Evolutionary conservation across 305 asterid species (phyloP).

Genomic region (Ajuga reptans): DNA sequence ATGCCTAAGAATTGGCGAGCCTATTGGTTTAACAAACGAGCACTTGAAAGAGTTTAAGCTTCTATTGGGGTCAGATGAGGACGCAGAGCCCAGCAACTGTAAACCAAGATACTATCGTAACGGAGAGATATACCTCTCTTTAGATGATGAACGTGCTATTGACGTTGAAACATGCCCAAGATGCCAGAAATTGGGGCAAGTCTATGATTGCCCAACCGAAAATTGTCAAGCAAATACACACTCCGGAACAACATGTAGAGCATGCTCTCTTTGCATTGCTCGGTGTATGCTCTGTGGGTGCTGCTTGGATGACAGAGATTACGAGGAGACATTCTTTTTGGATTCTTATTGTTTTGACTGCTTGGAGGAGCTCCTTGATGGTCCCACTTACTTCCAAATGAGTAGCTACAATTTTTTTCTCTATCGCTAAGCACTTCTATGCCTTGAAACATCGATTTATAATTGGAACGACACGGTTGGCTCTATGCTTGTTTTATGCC

Average conservation of each 20-base stretch:
- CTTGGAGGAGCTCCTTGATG: conserved; percentile 22
- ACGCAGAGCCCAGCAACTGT: conserved; percentile 15
- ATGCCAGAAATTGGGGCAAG: conserved; percentile 48
- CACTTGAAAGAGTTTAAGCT: conserved; percentile 38
- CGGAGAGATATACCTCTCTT: conserved; percentile 40
- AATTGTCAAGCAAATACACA: conserved; percentile 39
- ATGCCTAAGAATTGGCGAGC: conserved; percentile 40
- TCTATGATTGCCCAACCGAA: conserved; percentile 67
- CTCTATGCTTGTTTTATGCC: not conserved
- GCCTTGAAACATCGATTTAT: not conserved
- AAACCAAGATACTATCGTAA: conserved; percentile 38
- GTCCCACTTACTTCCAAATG: conserved; percentile 25
- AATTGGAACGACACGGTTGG: conserved; percentile 6
- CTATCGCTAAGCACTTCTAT: conserved; percentile 22
- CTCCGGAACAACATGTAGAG: conserved; percentile 45
- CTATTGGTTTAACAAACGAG: conserved; percentile 30
- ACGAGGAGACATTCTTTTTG: conserved; percentile 51
- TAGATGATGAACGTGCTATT: conserved; percentile 54
- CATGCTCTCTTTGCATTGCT: conserved; percentile 50
- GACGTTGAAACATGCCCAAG: conserved; percentile 66
- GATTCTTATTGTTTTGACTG: conserved; percentile 50
- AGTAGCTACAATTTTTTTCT: conserved; percentile 35
- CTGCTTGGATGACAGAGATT: conserved; percentile 45
- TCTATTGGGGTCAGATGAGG: conserved; percentile 34
- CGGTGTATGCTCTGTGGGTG: conserved; percentile 65